Evolutionary conservation across 495 filamentous ascomycete species (phyloP).

Genomic region (Penicillium paxilli): DNA sequence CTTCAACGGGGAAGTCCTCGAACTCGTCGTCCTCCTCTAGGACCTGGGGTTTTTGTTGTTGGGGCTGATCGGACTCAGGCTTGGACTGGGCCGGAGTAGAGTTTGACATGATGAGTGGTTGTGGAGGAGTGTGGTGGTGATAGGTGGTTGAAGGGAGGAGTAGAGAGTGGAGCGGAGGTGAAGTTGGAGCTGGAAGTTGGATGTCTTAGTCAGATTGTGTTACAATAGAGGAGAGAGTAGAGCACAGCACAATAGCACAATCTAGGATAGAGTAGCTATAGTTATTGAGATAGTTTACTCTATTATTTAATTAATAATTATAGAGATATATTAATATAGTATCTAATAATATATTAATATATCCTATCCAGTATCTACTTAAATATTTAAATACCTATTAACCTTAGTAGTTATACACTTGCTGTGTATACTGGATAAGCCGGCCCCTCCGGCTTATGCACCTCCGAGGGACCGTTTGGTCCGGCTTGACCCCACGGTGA

Average conservation of each 20-base stretch:
- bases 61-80: conserved; percentile 42
- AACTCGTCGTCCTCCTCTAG: conserved; percentile 98
- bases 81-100: conserved; percentile 36
- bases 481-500: conserved; percentile 4
- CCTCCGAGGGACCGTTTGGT: background rate
- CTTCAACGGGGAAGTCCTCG: conserved; percentile 97
- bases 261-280: no score
- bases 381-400: background rate
- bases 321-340: no score
- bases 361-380: background rate
- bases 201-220: conserved; percentile 20
- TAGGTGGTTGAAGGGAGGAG: background rate
- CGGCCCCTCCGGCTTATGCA: background rate
- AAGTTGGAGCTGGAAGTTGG: conserved; percentile 1
- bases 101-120: conserved; percentile 41
- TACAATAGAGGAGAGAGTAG: no score
- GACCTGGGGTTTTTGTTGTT: conserved; percentile 61
- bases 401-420: background rate
- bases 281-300: no score
- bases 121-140: conserved; percentile 6
- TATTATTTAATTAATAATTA: no score
- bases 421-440: background rate
- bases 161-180: conserved; percentile 18
- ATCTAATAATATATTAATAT: no score
- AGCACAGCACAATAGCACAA: no score